These are phyloP conservation scores for Juglanconis sp. DNA, from an alignment of 2,329 filamentous ascomycete species.

Conservation along the genomic window DNA sequence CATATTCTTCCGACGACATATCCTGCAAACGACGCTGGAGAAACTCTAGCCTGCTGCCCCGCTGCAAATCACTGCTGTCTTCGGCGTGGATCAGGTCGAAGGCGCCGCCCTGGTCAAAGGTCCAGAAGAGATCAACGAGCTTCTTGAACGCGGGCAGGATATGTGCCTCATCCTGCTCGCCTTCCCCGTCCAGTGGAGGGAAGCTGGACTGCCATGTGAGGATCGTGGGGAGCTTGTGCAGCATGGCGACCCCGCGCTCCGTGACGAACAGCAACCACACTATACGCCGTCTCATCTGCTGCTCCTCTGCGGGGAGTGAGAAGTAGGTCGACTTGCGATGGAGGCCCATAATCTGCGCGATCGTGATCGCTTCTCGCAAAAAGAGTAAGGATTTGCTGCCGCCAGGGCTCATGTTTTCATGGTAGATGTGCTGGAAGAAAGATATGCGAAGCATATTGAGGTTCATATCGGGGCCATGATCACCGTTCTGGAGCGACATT, in stretches of 20 bases:
- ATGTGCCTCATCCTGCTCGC: slow-evolving; percentile 36
- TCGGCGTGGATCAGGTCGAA: slow-evolving; percentile 43
- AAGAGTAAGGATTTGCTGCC: slow-evolving; percentile 45
- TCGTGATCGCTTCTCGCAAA: slow-evolving; percentile 48
- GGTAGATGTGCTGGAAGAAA: slow-evolving; percentile 51
- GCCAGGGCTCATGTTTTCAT: slow-evolving; percentile 46
- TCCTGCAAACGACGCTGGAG: slow-evolving; percentile 43
- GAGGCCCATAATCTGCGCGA: slow-evolving; percentile 47
- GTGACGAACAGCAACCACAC: slow-evolving; percentile 49
- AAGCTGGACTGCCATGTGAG: slow-evolving; percentile 38
- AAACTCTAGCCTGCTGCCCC: slow-evolving; percentile 31
- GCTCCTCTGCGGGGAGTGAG: slow-evolving; percentile 33
- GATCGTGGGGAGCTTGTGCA: slow-evolving; percentile 47
- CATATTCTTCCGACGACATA: slow-evolving; percentile 33
- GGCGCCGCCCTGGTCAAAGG: slow-evolving; percentile 46
- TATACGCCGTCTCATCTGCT: slow-evolving; percentile 43
- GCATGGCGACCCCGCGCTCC: slow-evolving; percentile 46
- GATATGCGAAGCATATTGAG: slow-evolving; percentile 43
- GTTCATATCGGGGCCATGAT: slow-evolving; percentile 28
- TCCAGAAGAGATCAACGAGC: slow-evolving; percentile 46
- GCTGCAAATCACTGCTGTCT: slow-evolving; percentile 26
- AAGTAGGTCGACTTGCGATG: slow-evolving; percentile 42
- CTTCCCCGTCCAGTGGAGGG: slow-evolving; percentile 30
- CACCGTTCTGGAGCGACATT: slow-evolving; percentile 21
- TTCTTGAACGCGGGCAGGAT: slow-evolving; percentile 48